Conservation (phyloP, 2,329 filamentous ascomycete genomes). For the Diaporthe sp. region DNA sequence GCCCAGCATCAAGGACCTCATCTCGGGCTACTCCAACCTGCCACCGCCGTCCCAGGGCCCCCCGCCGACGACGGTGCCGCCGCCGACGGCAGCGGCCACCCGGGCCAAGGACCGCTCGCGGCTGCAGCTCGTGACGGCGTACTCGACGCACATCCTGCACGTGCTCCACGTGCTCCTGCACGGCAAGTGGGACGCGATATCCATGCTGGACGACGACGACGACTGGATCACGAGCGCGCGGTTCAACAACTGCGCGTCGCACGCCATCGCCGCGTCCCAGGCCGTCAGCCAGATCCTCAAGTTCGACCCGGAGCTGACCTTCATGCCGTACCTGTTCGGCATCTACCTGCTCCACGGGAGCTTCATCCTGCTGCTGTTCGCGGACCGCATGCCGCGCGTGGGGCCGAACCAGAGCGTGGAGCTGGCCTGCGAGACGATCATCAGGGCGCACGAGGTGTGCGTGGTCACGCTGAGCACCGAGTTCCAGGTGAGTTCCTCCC, state of each 20-base stretch:
- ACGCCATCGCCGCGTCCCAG: constrained; percentile 62
- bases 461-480: constrained; percentile 64
- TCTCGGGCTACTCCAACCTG: constrained; percentile 40
- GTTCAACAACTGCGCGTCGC: constrained; percentile 61
- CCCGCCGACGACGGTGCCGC: background rate
- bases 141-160: constrained; percentile 62
- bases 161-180: constrained; percentile 63
- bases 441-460: constrained; percentile 65
- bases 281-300: constrained; percentile 61
- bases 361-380: constrained; percentile 63
- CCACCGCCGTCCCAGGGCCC: background rate
- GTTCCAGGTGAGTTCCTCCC: constrained; percentile 56
- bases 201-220: constrained; percentile 63
- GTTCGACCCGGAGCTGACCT: constrained; percentile 64
- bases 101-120: constrained; percentile 48
- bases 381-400: constrained; percentile 63
- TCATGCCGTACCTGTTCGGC: constrained; percentile 67
- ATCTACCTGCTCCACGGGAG: constrained; percentile 67
- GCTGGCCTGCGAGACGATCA: constrained; percentile 64
- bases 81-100: background rate
- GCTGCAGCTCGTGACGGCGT: constrained; percentile 58
- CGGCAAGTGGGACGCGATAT: constrained; percentile 65
- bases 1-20: constrained; percentile 46
- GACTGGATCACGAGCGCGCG: constrained; percentile 62
- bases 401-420: constrained; percentile 61